Conservation (phyloP, 108 stramenopile genomes). For the Stephanodiscus triporus region DNA sequence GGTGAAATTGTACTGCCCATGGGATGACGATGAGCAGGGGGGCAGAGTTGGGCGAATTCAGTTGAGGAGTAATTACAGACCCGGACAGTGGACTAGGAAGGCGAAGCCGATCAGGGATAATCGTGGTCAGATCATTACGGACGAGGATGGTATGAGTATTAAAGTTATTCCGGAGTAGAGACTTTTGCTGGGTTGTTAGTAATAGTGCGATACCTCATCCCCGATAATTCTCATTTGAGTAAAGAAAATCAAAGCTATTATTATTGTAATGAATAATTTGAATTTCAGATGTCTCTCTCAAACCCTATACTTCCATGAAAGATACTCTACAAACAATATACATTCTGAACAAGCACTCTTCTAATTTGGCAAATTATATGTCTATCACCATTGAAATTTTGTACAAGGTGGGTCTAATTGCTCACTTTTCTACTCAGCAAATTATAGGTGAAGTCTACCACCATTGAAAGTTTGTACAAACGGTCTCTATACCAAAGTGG, state of each 20-base stretch:
- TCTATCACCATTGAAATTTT: no score
- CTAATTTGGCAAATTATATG: no score
- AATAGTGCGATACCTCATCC: no score
- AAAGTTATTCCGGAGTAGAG: slow-evolving; percentile 39
- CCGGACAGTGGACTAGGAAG: slow-evolving; percentile 49
- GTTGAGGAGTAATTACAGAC: slow-evolving; percentile 37
- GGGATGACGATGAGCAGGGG: slow-evolving; percentile 25
- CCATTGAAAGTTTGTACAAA: not conserved
- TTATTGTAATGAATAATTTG: no score
- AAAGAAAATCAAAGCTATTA: no score
- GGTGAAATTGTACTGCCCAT: slow-evolving; percentile 42
- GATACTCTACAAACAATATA: no score
- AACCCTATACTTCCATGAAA: no score
- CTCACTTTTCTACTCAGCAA: no score
- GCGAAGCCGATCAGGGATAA: slow-evolving; percentile 41
- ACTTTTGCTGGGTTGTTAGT: not conserved
- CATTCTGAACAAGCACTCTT: no score
- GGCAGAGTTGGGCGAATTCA: slow-evolving; percentile 22
- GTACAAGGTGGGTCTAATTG: no score
- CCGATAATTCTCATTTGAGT: no score
- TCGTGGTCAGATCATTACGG: slow-evolving; percentile 45
- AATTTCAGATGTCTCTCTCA: no score
- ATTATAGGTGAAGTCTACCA: not conserved
- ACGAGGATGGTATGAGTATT: slow-evolving; percentile 44
- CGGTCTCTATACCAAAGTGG: not conserved